Evolutionary conservation across 106 monocot genomes (phyloP), one percentile per base, ranked within the genome.

Genomic region (Dendrobium huoshanense): DNA sequence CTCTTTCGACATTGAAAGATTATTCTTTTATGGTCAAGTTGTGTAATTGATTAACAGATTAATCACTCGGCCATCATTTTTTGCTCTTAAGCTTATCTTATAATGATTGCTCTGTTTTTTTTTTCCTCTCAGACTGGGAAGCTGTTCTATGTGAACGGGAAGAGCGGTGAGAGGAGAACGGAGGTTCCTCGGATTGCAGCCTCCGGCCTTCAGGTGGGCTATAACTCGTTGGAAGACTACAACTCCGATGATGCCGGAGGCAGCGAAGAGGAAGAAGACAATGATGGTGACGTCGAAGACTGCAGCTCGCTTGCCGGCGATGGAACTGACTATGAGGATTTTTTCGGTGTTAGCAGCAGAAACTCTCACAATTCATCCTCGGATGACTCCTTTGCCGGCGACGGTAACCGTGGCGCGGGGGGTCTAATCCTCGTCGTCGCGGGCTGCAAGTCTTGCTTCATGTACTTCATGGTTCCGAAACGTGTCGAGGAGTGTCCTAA

Each of bases 401-500:
- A 11, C 9, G 64, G 22, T 31, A 2, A 65, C 19, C 13, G 19
- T 25, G 20, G 0, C 56, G 49, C 41, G n/a, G 31, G 13, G 64
- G 43, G 79, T 18, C 68, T 75, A n/a, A 85, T 87, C 11, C 87
- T 96, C 58, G 90, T 96, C 9, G 85, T 88, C n/a, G 96, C 91
- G 9, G 96, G 93, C 17, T 96, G 96, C 88, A 82, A 87, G 79
- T 48, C 84, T 15, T 96, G 96, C 82, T 88, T 93, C 89, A 96
- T 93, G 90, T 93, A 93, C 80, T 88, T 91, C 87, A 96, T 96
- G 96, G 89, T 96, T 7, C 89, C 93, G 6, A 93, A 90, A 81
- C 77, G 67, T 43, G 88, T 70, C 59, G 72, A 67, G 9, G 80
- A 72, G 55, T 96, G 96, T 73, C 93, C 91, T 49, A 88, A 87